Base-by-base conservation (phyloP, 2,329 filamentous ascomycete species). In the Fusarium caatingaense region DNA sequence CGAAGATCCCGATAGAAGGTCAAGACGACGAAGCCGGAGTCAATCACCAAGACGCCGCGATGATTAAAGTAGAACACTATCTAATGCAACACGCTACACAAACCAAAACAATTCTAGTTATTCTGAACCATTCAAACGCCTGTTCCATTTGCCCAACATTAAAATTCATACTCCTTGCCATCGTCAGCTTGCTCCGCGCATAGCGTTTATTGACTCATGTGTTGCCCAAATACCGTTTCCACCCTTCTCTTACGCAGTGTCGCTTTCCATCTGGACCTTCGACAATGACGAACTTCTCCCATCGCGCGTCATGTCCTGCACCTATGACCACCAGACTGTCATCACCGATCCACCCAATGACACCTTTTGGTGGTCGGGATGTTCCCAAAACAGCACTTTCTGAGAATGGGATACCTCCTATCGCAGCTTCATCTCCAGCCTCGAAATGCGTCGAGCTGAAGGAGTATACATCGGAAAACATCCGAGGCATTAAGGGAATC, bases 381-480 rank as follows among this genome's bases (percentile, higher is more conserved):
- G 84, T 86, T 4, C 85, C 84, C 11, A 87, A 77, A 4, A 85
- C 83, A 3, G 83, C 81, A 32, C 77, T 79, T 30, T 83, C 83
- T 5, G 81, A 80, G 60, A 82, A 79, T 1, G 80, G 80, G 21
- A 84, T 79, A 5, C 80, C 82, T 15, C 81, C 83, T 41, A 82
- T 80, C 46, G 83, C 77, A 28, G 85, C 83, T 74, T 97, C 93
- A 32, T 96, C 91, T 5, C 93, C 93, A 40, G 93, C 91, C 73
- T 96, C 91, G 74, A 98, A 98, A 34, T 91, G 89, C 5, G 89
- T 87, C 42, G 90, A 93, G 6, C 93, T 87, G 74, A 95, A 94
- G 1, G 93, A 97, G 78, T 98, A 97, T 11, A 91, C 87, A 71
- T 98, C 96, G 3, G 93, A 95, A 78, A 98, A 97, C 30, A 96